Evolutionary conservation across 352 stramenopile genomes (phyloP).

Genomic region (Globisporangium paddicum): DNA sequence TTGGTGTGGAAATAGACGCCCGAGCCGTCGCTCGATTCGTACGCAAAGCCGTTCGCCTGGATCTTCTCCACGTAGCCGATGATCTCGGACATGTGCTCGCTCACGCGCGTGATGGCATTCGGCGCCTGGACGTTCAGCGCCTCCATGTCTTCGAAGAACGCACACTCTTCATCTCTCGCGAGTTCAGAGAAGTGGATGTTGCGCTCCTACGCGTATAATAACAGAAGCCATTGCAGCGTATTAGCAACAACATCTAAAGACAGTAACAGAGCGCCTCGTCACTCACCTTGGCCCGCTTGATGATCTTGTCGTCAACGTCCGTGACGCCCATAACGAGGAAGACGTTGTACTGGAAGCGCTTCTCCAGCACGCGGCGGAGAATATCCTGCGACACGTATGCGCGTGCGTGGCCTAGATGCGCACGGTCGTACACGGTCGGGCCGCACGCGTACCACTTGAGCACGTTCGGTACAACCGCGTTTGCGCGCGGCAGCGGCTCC

Average conservation of each 20-base stretch:
- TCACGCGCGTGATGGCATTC: constrained; percentile 79
- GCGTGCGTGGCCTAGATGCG: constrained; percentile 96
- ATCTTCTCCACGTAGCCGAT: constrained; percentile 93
- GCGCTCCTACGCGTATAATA: constrained; percentile 20
- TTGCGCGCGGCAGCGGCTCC: constrained; percentile 41
- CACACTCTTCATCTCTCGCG: constrained; percentile 47
- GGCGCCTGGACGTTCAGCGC: constrained; percentile 52
- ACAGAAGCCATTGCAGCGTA: background rate
- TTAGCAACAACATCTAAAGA: background rate
- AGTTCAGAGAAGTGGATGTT: constrained; percentile 40
- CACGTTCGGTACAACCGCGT: constrained; percentile 35
- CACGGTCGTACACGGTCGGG: constrained; percentile 98
- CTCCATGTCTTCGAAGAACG: constrained; percentile 70
- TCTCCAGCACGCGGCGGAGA: constrained; percentile 81
- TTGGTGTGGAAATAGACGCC: constrained; percentile 96
- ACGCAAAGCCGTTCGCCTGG: constrained; percentile 92
- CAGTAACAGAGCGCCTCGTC: background rate
- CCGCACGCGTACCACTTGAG: constrained; percentile 97
- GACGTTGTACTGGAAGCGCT: constrained; percentile 92
- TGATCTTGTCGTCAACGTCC: constrained; percentile 99
- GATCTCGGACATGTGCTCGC: constrained; percentile 97
- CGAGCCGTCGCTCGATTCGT: constrained; percentile 85
- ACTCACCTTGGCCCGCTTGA: constrained; percentile 39
- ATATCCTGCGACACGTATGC: constrained; percentile 96
- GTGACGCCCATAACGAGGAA: constrained; percentile 96